These are phyloP conservation scores for Silene uniflora DNA, from an alignment of 148 eudicot genomes.

Conservation along the genomic window DNA sequence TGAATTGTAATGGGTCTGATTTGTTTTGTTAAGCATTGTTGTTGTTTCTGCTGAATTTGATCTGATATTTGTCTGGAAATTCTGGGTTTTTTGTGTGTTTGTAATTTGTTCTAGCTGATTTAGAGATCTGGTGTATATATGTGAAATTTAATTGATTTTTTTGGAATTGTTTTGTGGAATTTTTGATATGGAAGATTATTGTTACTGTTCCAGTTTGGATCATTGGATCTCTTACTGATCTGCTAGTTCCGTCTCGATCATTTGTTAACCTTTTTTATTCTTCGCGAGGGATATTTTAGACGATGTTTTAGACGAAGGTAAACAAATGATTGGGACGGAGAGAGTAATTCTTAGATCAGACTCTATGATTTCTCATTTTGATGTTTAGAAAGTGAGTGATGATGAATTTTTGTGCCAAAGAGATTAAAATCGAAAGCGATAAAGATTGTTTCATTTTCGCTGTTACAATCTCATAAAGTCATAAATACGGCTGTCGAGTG, in stretches of 20 bases:
- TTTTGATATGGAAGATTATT: not conserved
- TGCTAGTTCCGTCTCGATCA: too few relatives aligned
- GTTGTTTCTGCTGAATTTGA: conserved; percentile 6
- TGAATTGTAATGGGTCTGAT: conserved; percentile 17
- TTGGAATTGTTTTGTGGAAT: not conserved
- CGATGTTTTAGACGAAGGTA: too few relatives aligned
- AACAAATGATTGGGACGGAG: too few relatives aligned
- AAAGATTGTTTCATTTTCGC: not conserved
- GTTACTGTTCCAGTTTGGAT: conserved; percentile 6
- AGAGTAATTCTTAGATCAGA: conserved; percentile 24
- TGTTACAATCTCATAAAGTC: not conserved
- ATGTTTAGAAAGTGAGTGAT: too few relatives aligned
- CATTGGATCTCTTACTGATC: not conserved
- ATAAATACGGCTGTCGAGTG: not conserved
- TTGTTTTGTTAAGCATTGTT: conserved; percentile 10
- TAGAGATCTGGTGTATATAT: conserved; percentile 19
- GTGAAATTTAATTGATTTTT: not conserved
- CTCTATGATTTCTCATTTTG: not conserved
- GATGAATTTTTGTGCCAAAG: too few relatives aligned
- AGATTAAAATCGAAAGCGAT: too few relatives aligned
- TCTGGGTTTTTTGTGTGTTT: not conserved
- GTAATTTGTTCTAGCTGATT: not conserved
- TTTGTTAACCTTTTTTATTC: too few relatives aligned
- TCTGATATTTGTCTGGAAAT: not conserved
- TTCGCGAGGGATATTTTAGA: too few relatives aligned